Evolutionary conservation across 768 basidiomycete species (phyloP), one percentile per base, ranked within the genome.

Genomic region (Lactarius tabidus): DNA sequence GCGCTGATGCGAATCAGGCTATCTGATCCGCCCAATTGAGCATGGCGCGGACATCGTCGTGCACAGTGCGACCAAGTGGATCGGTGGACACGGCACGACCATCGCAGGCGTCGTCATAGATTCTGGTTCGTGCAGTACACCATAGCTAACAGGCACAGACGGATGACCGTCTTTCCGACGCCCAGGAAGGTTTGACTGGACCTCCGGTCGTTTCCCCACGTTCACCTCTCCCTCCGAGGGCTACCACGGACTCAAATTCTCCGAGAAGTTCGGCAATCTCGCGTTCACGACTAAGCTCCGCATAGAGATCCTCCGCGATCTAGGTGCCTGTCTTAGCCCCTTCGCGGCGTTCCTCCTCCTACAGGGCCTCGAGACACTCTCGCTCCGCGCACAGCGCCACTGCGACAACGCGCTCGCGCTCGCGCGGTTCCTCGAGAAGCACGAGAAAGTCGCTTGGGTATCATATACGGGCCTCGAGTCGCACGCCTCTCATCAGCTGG

Each of bases 21-120:
- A 90, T 70, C 80, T 92, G 61, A 78, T 87, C 64, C 79, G 81
- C 1, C 91, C 91, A 1, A 84, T 92, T 65, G 80, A 85, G 28
- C 81, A 84, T 69, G 91, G 91, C 17, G 90, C 91, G 0, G 89
- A 93, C 68, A 89, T 93, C 64, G 78, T 92, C 64, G 86, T 91
- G 20, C 86, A 91, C 73, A 88, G 86, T 57, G 88, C 89, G 1
- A 91, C 91, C 1, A 92, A 93, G 71, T 93, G 91, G 91, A 91
- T 92, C 38, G 86, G 88, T 15, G 87, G 88, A 0, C 89, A 91
- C 66, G 90, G 91, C 35, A 91, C 86, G 0, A 89, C 88, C 28
- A 89, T 93, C 55, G 90, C 81, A 5, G 91, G 91, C 48, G 84
- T 91, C 33, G 77, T 93, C 64, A 74, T 93, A 55, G 90, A 91